phyloP scores from a whole-genome alignment of 768 basidiomycete genomes.

The Butyriboletus loyo region DNA sequence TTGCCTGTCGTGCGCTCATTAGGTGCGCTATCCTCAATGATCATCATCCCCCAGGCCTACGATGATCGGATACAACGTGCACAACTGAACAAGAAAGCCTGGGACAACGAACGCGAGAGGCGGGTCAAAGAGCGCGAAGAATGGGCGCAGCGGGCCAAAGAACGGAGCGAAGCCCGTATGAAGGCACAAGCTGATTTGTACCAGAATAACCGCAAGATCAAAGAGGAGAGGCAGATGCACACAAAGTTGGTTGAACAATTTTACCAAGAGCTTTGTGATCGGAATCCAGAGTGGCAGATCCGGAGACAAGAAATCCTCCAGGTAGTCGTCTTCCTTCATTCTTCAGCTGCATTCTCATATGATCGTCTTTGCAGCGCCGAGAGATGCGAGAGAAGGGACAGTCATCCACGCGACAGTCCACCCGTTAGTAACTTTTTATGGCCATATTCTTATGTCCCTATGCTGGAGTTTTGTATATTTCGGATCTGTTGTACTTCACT shows the following conservation, averaged over 20 bases:
- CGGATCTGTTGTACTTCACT: conserved; percentile 27
- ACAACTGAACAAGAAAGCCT: conserved; percentile 21
- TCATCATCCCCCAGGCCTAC: conserved; percentile 38
- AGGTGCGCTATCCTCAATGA: not conserved
- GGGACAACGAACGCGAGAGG: conserved; percentile 38
- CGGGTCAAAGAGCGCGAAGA: conserved; percentile 50
- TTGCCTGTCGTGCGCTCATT: conserved; percentile 8
- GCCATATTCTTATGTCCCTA: conserved; percentile 30
- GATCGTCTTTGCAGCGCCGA: conserved; percentile 21
- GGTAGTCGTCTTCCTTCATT: conserved; percentile 35
- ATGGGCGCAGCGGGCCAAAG: conserved; percentile 51
- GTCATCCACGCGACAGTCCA: conserved; percentile 17
- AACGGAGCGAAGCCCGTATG: conserved; percentile 50
- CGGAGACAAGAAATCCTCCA: conserved; percentile 50
- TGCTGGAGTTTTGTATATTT: conserved; percentile 17
- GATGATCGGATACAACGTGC: conserved; percentile 40
- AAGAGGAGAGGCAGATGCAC: conserved; percentile 39
- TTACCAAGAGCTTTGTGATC: conserved; percentile 50
- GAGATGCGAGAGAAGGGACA: conserved; percentile 29
- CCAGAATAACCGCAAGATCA: conserved; percentile 39
- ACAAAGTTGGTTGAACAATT: conserved; percentile 49
- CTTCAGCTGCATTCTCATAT: conserved; percentile 5
- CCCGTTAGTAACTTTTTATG: conserved; percentile 25
- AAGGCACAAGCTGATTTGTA: conserved; percentile 37
- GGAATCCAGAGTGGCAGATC: conserved; percentile 61